Percentiles rank a stretch among this genome's conserved stretches.
phyloP scores from a whole-genome alignment of 148 eudicot genomes.

The Nepenthes mirabilis region DNA sequence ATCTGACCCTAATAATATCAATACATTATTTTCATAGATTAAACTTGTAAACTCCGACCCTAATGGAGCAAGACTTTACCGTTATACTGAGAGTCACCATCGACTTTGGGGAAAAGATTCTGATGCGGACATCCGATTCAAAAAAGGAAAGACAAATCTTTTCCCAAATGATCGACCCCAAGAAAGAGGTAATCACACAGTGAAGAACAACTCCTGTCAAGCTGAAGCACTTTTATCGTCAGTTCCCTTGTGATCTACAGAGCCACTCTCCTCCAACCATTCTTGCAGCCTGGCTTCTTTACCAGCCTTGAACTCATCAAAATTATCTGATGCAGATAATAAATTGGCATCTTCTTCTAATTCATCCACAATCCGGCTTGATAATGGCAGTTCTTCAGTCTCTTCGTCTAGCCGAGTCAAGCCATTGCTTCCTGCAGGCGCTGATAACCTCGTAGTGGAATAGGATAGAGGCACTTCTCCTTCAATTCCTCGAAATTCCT shows the following conservation, averaged over 20 bases:
- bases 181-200: too few species aligned
- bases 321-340: constrained; percentile 22
- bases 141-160: too few species aligned
- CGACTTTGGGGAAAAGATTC: too few species aligned
- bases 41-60: too few species aligned
- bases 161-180: too few species aligned
- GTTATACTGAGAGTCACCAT: too few species aligned
- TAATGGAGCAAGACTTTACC: too few species aligned
- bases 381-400: background rate
- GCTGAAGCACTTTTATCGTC: background rate
- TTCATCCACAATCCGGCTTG: constrained; percentile 12
- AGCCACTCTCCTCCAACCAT: constrained; percentile 35
- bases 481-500: constrained; percentile 9
- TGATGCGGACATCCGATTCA: too few species aligned
- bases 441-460: background rate
- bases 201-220: background rate
- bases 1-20: too few species aligned
- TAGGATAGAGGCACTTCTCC: constrained; percentile 8
- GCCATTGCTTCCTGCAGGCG: constrained; percentile 7
- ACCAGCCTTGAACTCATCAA: constrained; percentile 55
- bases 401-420: constrained; percentile 9
- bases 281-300: constrained; percentile 63
- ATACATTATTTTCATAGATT: too few species aligned
- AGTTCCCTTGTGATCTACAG: background rate
- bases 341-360: constrained; percentile 14